phyloP scores from a whole-genome alignment of 768 basidiomycete species.

The Lactifluus echinatus region DNA sequence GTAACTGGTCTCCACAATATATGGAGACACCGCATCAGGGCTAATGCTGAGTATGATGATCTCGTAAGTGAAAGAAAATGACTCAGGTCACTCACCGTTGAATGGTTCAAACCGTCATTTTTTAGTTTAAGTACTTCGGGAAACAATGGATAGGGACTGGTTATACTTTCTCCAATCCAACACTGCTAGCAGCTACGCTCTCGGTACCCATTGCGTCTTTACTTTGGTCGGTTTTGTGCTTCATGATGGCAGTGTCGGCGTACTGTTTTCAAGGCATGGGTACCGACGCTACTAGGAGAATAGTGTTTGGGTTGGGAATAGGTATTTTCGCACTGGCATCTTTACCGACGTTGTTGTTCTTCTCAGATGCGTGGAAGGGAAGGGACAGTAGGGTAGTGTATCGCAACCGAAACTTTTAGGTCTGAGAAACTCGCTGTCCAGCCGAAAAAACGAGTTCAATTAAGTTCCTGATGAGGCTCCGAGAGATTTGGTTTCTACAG shows the following conservation, averaged over 20 bases:
- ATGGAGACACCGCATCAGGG: conserved; percentile 3
- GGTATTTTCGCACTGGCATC: background rate
- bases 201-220: conserved; percentile 9
- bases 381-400: background rate
- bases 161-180: background rate
- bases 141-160: background rate
- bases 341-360: background rate
- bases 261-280: conserved; percentile 1
- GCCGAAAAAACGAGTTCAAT: no score
- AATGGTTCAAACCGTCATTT: background rate
- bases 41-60: conserved; percentile 4
- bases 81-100: background rate
- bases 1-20: conserved; percentile 1
- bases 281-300: background rate
- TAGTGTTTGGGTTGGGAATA: conserved; percentile 1
- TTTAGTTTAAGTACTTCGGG: conserved; percentile 1
- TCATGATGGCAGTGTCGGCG: conserved; percentile 1
- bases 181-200: conserved; percentile 1
- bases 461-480: no score
- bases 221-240: conserved; percentile 5
- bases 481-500: no score
- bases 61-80: background rate
- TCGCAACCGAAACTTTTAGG: background rate
- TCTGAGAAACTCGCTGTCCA: no score
- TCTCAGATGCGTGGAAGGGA: background rate